A percentile compares a stretch with the other conserved stretches of the same genome.
phyloP scores from a whole-genome alignment of 2,329 filamentous ascomycete genomes.

The Trichoderma sp. region DNA sequence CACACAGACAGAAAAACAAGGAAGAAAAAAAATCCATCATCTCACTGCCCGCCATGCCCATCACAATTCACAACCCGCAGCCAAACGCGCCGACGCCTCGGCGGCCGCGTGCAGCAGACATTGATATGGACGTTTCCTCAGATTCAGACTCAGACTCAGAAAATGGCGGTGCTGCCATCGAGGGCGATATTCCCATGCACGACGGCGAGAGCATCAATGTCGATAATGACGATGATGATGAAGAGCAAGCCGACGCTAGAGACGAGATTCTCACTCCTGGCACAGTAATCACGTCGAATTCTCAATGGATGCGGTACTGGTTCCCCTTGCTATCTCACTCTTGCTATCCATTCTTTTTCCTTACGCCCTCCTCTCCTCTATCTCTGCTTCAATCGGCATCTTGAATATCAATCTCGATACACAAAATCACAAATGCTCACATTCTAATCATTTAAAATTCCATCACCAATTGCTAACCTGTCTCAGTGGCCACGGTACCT shows the following conservation, averaged over 20 bases:
- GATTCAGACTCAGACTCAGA: conserved; percentile 40
- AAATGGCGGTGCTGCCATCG: conserved; percentile 43
- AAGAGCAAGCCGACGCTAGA: conserved; percentile 20
- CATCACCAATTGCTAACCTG: conserved; percentile 17
- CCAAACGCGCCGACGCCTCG: conserved; percentile 29
- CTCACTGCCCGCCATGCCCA: conserved; percentile 39
- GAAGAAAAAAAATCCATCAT: background rate
- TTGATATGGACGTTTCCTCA: conserved; percentile 31
- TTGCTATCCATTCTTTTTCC: too few relatives aligned
- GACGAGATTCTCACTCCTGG: conserved; percentile 78
- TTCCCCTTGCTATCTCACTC: background rate
- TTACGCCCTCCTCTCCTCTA: background rate
- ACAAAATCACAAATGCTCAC: background rate
- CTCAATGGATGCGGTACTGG: conserved; percentile 87
- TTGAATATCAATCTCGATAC: background rate
- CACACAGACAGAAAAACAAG: background rate
- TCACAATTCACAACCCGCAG: conserved; percentile 46
- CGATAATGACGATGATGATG: conserved; percentile 26
- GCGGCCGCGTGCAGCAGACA: conserved; percentile 14
- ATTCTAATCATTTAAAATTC: background rate
- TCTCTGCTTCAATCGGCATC: background rate
- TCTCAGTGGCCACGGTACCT: conserved; percentile 85
- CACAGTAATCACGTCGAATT: conserved; percentile 80
- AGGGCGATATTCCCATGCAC: conserved; percentile 46
- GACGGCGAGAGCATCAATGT: conserved; percentile 39